Evolutionary conservation across 768 basidiomycete species (phyloP).

Genomic region (Peribolospora kevripleyi): DNA sequence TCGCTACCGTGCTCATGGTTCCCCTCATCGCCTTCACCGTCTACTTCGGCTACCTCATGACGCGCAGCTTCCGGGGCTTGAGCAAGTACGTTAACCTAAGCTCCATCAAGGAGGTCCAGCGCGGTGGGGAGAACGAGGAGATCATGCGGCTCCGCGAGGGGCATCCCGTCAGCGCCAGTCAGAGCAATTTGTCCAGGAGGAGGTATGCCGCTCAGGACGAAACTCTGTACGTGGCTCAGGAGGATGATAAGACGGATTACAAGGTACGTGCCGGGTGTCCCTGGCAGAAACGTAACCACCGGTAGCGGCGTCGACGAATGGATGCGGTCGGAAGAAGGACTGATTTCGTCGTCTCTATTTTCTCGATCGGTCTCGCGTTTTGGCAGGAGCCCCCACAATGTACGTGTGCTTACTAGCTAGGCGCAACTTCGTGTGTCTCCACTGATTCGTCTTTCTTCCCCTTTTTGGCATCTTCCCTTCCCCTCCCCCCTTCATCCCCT

Average conservation of each 20-base stretch:
- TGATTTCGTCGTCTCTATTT: no score
- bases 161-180: slow-evolving; percentile 67
- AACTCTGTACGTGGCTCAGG: slow-evolving; percentile 79
- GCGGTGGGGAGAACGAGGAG: slow-evolving; percentile 59
- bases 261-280: no score
- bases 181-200: slow-evolving; percentile 65
- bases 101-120: slow-evolving; percentile 65
- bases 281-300: no score
- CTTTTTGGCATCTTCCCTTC: no score
- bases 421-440: no score
- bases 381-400: no score
- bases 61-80: slow-evolving; percentile 40
- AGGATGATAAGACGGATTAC: slow-evolving; percentile 32
- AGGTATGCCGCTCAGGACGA: slow-evolving; percentile 86
- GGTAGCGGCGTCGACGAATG: no score
- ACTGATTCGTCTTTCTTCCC: no score
- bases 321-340: no score
- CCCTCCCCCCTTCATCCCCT: no score
- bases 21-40: slow-evolving; percentile 55
- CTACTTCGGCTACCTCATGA: slow-evolving; percentile 57
- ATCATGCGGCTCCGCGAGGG: slow-evolving; percentile 48
- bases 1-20: slow-evolving; percentile 37
- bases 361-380: no score
- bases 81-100: slow-evolving; percentile 65
- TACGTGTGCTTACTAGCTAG: no score